phyloP scores from a whole-genome alignment of 2,329 filamentous ascomycete species.

The Amauroascus niger region DNA sequence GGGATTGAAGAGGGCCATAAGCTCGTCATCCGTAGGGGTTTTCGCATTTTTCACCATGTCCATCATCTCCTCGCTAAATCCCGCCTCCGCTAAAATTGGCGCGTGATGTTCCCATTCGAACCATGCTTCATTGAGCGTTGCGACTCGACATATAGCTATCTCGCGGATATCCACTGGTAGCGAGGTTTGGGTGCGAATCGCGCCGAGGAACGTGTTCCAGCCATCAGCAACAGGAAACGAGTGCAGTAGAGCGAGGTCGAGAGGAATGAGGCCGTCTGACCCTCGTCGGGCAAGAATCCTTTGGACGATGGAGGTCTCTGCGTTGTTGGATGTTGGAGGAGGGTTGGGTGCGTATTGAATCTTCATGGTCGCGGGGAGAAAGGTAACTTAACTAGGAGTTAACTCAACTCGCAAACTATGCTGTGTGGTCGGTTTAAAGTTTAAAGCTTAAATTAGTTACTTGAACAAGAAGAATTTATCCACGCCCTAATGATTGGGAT shows the following conservation, averaged over 20 bases:
- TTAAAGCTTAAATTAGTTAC: background rate
- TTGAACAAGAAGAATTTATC: background rate
- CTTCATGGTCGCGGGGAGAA: constrained; percentile 38
- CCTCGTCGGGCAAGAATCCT: constrained; percentile 45
- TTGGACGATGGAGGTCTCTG: constrained; percentile 44
- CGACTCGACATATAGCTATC: constrained; percentile 70
- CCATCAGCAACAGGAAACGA: constrained; percentile 48
- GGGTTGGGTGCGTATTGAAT: constrained; percentile 46
- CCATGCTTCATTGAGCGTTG: constrained; percentile 69
- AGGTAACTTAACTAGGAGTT: too few species aligned
- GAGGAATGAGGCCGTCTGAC: constrained; percentile 41
- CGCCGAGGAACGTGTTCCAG: constrained; percentile 50
- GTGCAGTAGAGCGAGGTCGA: constrained; percentile 47
- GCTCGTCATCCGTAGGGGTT: constrained; percentile 22
- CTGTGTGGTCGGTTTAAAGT: background rate
- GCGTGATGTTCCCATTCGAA: constrained; percentile 79
- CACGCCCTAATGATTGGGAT: too few species aligned
- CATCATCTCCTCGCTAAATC: constrained; percentile 44
- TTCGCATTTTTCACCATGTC: constrained; percentile 38
- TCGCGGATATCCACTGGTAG: constrained; percentile 52
- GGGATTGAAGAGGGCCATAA: constrained; percentile 40
- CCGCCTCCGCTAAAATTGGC: constrained; percentile 55
- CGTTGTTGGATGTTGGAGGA: constrained; percentile 37
- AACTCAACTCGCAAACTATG: too few species aligned
- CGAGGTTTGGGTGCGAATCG: constrained; percentile 46